Evolutionary conservation across 495 filamentous ascomycete genomes (phyloP), one percentile per base, ranked within the genome.

Genomic region (Elaphomyces granulatus): DNA sequence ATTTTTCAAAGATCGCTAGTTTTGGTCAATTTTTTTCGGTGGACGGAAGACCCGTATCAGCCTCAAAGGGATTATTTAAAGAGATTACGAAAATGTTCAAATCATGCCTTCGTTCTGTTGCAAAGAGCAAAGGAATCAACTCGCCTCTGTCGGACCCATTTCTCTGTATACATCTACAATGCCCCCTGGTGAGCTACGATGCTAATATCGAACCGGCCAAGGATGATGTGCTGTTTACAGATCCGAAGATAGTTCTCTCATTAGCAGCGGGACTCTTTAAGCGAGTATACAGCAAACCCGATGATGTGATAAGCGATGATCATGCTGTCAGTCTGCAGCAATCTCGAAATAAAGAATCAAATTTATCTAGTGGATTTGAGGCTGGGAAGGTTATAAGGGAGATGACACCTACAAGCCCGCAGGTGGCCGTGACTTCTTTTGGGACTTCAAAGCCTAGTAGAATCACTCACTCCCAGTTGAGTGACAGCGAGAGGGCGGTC

Each of bases 191-290:
- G 10, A 80, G 67, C 36, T 95, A 98, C 45, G 88, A 96, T 61
- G 69, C 74, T 2, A 96, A 94, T 48, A 68, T 96, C 38, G 87
- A 96, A 50, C 87, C 87, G 0, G 72, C 80, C 0, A 98, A 98
- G 53, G 81, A 95, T 45, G 80, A 94, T 54, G 72, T 95, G 2
- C 39, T 94, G 0, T 94, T 98, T 50, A 62, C 68, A 19, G 62
- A 90, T 32, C 63, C 75, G 20, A 52, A 72, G 0, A 2, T 45
- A 2, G 40, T 93, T 3, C 17, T 80, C 2, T 48, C 54, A 2
- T 43, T 69, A 3, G 65, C 78, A 2, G 71, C 80, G 34, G 48
- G 48, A 0, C 51, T 84, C 2, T 74, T 88, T 8, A 48, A 46
- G 7, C 51, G 56, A 14, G 47, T 68, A 8, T 88, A 82, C 34